Conservation (phyloP, 1,139 yeast genomes). For the Blastobotrys arbuscula region DNA sequence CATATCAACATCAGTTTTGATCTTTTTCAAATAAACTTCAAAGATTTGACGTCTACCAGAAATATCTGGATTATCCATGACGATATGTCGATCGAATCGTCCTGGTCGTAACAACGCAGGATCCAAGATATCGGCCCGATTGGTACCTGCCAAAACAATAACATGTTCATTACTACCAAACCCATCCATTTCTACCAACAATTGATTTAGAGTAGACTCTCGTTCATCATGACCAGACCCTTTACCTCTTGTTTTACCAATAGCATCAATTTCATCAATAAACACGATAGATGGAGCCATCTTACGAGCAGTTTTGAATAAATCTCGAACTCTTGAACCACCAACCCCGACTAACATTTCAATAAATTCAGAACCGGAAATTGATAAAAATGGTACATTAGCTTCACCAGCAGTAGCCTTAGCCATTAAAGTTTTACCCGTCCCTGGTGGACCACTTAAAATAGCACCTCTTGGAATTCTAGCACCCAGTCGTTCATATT, state of each 20-base stretch:
- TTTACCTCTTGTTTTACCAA: conserved; percentile 87
- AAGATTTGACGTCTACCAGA: conserved; percentile 90
- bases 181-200: conserved; percentile 97
- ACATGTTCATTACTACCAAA: conserved; percentile 85
- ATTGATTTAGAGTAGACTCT: conserved; percentile 91
- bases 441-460: conserved; percentile 97
- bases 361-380: conserved; percentile 96
- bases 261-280: conserved; percentile 97
- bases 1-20: conserved; percentile 48
- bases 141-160: conserved; percentile 95
- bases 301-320: conserved; percentile 86
- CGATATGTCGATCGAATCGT: conserved; percentile 88
- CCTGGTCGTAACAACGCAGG: conserved; percentile 94
- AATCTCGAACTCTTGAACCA: conserved; percentile 92
- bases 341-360: conserved; percentile 99
- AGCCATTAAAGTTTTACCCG: conserved; percentile 94
- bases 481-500: conserved; percentile 89
- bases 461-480: conserved; percentile 98
- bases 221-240: conserved; percentile 93
- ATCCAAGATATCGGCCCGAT: conserved; percentile 89
- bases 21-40: conserved; percentile 69
- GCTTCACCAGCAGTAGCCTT: conserved; percentile 99
- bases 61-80: conserved; percentile 87
- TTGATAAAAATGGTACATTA: conserved; percentile 91
- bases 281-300: conserved; percentile 92